Base-by-base conservation (phyloP, 2,329 filamentous ascomycete species). In the Ambrosiella beaveri region DNA sequence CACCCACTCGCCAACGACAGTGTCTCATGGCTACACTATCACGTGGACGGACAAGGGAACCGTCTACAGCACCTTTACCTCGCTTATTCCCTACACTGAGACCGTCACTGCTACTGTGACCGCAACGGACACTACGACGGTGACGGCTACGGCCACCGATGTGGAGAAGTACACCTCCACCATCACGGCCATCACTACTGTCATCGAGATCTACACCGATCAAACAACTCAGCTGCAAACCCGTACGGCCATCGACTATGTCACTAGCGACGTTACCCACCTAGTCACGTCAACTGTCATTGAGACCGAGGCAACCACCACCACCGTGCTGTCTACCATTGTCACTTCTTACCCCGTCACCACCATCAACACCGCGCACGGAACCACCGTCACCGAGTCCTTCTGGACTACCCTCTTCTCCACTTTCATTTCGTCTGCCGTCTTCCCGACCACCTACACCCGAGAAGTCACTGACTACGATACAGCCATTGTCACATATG, bases 331-430 rank as follows among this genome's bases (percentile, higher is more conserved):
- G 2, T 61, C 63, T 13, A 64, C 63, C 1, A 56, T 63, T 12
- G 59, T 61, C 35, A 61, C 59, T 49, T 64, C 64, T 3, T 64
- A 62, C 38, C 63, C 63, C 3, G 56, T 65, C n/a, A 65, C 64
- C 7, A 39, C 53, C 6, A 50, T 55, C 7, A 54, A 57, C 40
- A 57, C 54, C 37, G 52, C 53, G 7, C 9, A 19, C 17, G 52
- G 44, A 15, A 62, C 57, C 11, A 59, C 59, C 7, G 7, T 51
- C 15, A 51, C 44, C 1, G 36, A 57, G 38, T 45, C 59, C 8
- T 51, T 38, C 15, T 60, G 57, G 56, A 62, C 62, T 1, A 65
- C 65, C 7, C 57, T 62, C 36, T 65, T 62, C 61, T 45, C 59
- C 12, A 65, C 64, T 6, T 62, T 62, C 0, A 64, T 63, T 2